Percentiles rank a stretch among this genome's conserved stretches.
Conservation (phyloP, 192 early-diverging fungal species). For the Mortierella claussenii region DNA sequence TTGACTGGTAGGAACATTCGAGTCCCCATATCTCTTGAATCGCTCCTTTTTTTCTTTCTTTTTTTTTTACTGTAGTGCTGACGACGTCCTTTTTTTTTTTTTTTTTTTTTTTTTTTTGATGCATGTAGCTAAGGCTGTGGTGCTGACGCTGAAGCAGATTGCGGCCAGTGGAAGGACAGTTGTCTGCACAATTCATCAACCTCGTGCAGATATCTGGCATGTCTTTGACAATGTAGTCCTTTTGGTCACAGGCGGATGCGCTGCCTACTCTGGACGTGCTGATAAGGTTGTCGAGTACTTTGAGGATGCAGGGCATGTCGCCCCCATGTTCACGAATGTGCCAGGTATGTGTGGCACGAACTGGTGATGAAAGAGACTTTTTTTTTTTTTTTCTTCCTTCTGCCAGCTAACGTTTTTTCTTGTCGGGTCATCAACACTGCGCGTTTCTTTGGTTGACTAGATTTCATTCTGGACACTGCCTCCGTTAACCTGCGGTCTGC, state of each 20-base stretch:
- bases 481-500: slow-evolving; percentile 34
- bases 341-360: slow-evolving; percentile 19
- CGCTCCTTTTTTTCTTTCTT: too few relatives aligned
- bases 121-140: slow-evolving; percentile 37
- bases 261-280: slow-evolving; percentile 50
- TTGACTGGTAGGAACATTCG: slow-evolving; percentile 35
- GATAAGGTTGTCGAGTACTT: slow-evolving; percentile 52
- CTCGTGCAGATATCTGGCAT: slow-evolving; percentile 78
- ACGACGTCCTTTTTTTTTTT: too few relatives aligned
- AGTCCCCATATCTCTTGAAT: too few relatives aligned
- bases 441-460: too few relatives aligned
- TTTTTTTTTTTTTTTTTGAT: too few relatives aligned
- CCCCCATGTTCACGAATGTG: slow-evolving; percentile 35
- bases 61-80: too few relatives aligned
- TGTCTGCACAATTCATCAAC: slow-evolving; percentile 91
- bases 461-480: slow-evolving; percentile 49
- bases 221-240: slow-evolving; percentile 87
- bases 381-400: background rate
- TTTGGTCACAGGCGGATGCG: slow-evolving; percentile 67
- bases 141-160: slow-evolving; percentile 42
- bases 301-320: slow-evolving; percentile 45
- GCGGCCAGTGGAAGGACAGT: slow-evolving; percentile 63
- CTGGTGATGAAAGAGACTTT: too few relatives aligned
- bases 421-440: too few relatives aligned
- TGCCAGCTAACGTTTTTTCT: background rate